Evolutionary conservation across 305 asterid species (phyloP).

Genomic region (Withania somnifera): DNA sequence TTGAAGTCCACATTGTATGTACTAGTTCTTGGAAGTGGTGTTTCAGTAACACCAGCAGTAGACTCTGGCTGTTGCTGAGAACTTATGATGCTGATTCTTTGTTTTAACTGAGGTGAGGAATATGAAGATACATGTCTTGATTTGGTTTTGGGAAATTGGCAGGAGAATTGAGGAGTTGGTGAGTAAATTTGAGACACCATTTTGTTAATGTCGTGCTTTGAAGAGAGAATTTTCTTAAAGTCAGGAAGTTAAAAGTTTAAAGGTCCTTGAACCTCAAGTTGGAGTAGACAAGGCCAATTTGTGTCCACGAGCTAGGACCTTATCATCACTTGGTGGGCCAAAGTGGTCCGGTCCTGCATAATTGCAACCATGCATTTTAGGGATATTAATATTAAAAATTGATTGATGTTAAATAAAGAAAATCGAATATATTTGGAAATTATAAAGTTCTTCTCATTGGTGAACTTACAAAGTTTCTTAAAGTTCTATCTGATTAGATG

Average conservation of each 20-base stretch:
- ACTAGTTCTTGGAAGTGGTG: constrained; percentile 14
- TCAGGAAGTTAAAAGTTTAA: background rate
- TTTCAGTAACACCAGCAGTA: constrained; percentile 16
- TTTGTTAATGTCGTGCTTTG: background rate
- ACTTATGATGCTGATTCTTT: constrained; percentile 10
- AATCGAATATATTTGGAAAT: too few species aligned
- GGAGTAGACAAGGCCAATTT: background rate
- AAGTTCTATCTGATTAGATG: background rate
- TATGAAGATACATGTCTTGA: constrained; percentile 12
- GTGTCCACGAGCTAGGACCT: constrained; percentile 17
- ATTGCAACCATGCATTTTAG: background rate
- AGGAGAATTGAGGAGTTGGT: constrained; percentile 25
- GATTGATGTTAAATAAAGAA: too few species aligned
- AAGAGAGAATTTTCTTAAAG: background rate
- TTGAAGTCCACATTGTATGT: constrained; percentile 43
- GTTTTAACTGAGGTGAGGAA: constrained; percentile 9
- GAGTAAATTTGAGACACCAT: constrained; percentile 41
- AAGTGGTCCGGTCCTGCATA: background rate
- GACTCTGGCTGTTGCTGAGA: constrained; percentile 16
- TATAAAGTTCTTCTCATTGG: background rate
- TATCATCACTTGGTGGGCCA: constrained; percentile 8
- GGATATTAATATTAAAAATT: background rate
- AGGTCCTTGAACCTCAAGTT: background rate
- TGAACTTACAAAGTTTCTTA: background rate
- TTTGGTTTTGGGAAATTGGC: constrained; percentile 11